Evolutionary conservation across 345 rosid species (phyloP).

Genomic region (Arabidopsis arenosa): DNA sequence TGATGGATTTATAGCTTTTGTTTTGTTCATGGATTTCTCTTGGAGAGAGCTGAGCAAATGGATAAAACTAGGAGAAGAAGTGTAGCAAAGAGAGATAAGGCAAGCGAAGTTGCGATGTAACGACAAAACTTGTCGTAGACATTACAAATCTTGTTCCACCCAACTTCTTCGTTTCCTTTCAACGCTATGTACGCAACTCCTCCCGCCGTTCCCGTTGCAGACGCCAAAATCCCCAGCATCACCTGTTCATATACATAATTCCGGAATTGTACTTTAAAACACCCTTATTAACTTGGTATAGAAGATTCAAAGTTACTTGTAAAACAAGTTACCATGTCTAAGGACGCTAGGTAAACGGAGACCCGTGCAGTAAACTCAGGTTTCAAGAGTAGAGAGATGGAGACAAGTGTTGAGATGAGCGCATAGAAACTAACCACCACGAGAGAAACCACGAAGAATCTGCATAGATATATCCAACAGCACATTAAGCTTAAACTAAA

Average conservation of each 20-base stretch:
- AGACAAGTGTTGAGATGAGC: slow-evolving; percentile 56
- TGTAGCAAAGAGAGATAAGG: slow-evolving; percentile 57
- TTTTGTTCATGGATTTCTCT: slow-evolving; percentile 23
- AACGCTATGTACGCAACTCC: slow-evolving; percentile 73
- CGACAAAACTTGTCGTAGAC: slow-evolving; percentile 66
- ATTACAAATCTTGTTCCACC: slow-evolving; percentile 66
- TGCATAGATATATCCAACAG: slow-evolving; percentile 42
- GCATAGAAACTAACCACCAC: slow-evolving; percentile 67
- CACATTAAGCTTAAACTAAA: not conserved
- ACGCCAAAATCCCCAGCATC: slow-evolving; percentile 71
- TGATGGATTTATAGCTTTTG: not conserved
- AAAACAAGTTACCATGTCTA: slow-evolving; percentile 57
- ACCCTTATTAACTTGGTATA: not conserved
- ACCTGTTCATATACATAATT: slow-evolving; percentile 51
- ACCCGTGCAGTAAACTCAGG: slow-evolving; percentile 48
- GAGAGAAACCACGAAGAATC: slow-evolving; percentile 69
- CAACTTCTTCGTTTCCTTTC: slow-evolving; percentile 61
- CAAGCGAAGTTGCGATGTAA: slow-evolving; percentile 55
- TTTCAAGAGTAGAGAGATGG: slow-evolving; percentile 50
- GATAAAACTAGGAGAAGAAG: slow-evolving; percentile 65
- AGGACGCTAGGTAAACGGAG: slow-evolving; percentile 50
- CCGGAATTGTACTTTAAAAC: not conserved
- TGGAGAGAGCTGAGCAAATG: slow-evolving; percentile 50
- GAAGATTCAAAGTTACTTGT: slow-evolving; percentile 26
- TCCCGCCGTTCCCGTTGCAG: slow-evolving; percentile 81